phyloP scores from a whole-genome alignment of 2,329 filamentous ascomycete species.

The Alternaria sp. region DNA sequence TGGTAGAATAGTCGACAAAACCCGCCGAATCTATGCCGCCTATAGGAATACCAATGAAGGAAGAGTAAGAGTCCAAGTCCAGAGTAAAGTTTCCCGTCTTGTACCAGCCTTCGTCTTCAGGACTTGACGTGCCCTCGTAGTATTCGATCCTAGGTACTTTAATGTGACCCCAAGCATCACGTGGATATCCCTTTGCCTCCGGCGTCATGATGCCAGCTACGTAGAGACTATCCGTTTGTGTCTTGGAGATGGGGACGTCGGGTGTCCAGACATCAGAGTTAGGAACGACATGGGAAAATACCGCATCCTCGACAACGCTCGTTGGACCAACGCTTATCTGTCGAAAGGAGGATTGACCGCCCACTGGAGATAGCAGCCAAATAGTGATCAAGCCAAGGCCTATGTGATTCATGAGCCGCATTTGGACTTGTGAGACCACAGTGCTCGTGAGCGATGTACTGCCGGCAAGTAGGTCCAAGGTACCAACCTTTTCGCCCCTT shows the following conservation, averaged over 20 bases:
- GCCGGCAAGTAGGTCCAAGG: not conserved
- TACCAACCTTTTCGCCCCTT: not conserved
- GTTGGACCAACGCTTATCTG: not conserved
- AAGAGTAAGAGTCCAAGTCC: not conserved
- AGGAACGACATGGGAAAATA: not conserved
- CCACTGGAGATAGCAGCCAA: not conserved
- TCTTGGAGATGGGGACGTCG: too few species aligned
- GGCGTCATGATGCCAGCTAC: too few species aligned
- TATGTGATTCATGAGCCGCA: rapidly evolving
- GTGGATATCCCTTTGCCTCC: not conserved
- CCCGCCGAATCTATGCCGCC: not conserved
- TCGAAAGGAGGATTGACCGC: not conserved
- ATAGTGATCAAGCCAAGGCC: not conserved
- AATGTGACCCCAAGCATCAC: not conserved
- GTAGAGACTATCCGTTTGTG: too few species aligned
- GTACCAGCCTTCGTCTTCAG: not conserved
- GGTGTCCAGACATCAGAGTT: not conserved
- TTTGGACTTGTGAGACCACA: not conserved
- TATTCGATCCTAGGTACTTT: not conserved
- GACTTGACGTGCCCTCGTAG: not conserved
- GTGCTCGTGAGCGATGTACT: not conserved
- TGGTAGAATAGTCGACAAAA: not conserved
- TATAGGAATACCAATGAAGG: not conserved
- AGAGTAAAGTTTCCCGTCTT: not conserved
- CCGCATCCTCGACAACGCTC: not conserved